A percentile compares a stretch with the other conserved stretches of the same genome.
Evolutionary conservation across 2,329 filamentous ascomycete genomes (phyloP).

Genomic region (Lachnellula subtilissima): DNA sequence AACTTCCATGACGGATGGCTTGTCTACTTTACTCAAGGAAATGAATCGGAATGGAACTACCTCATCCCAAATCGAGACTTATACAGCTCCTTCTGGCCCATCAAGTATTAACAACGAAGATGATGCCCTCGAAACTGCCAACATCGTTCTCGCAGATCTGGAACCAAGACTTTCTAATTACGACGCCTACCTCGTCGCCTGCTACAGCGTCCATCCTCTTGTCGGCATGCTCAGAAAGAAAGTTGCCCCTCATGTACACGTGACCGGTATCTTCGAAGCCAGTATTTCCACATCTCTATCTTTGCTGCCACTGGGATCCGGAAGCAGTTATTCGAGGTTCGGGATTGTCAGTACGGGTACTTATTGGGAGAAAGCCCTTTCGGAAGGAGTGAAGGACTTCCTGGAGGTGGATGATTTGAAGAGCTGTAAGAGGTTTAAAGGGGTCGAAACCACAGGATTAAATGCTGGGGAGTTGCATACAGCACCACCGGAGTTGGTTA

Average conservation of each 20-base stretch:
- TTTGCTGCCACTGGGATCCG: conserved; percentile 34
- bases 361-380: conserved; percentile 74
- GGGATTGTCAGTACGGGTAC: conserved; percentile 86
- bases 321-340: conserved; percentile 45
- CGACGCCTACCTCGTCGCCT: conserved; percentile 80
- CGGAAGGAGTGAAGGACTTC: conserved; percentile 57
- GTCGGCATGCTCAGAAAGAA: conserved; percentile 53
- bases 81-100: conserved; percentile 62
- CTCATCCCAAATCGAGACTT: conserved; percentile 48
- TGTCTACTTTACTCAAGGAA: conserved; percentile 47
- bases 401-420: conserved; percentile 45
- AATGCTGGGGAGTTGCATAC: conserved; percentile 76
- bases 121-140: conserved; percentile 60
- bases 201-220: conserved; percentile 80
- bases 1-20: conserved; percentile 62
- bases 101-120: conserved; percentile 72
- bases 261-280: conserved; percentile 85
- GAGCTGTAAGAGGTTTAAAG: conserved; percentile 54
- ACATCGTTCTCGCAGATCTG: conserved; percentile 56
- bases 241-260: conserved; percentile 41
- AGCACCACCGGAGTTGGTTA: conserved; percentile 58
- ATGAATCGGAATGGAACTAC: conserved; percentile 25
- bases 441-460: conserved; percentile 77
- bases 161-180: conserved; percentile 43
- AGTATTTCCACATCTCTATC: conserved; percentile 50